phyloP scores from a whole-genome alignment of 306 rosid genomes.

The Lupinus albus region DNA sequence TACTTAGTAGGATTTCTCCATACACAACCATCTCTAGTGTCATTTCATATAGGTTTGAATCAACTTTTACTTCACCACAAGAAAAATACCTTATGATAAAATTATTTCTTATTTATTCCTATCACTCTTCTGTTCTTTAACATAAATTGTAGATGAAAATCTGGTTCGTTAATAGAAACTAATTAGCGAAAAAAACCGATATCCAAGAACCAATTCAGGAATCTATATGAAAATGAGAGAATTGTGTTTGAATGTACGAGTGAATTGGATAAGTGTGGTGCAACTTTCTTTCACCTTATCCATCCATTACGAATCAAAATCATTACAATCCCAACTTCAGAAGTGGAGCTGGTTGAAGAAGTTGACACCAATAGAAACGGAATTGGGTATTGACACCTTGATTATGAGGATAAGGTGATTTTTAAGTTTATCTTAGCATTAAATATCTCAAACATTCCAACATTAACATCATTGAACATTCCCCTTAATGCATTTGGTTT shows the following conservation, averaged over 20 bases:
- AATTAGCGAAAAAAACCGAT: too few species aligned
- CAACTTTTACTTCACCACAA: too few species aligned
- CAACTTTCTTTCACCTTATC: conserved; percentile 24
- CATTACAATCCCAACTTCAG: conserved; percentile 35
- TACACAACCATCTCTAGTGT: too few species aligned
- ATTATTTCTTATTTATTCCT: too few species aligned
- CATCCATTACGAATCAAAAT: conserved; percentile 36
- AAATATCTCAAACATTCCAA: background rate
- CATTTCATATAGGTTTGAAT: too few species aligned
- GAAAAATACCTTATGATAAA: too few species aligned
- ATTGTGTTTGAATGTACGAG: too few species aligned
- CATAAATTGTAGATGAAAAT: too few species aligned
- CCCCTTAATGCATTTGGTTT: background rate
- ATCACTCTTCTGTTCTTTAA: too few species aligned
- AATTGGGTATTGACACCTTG: conserved; percentile 22
- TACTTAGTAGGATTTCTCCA: too few species aligned
- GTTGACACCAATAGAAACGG: conserved; percentile 32
- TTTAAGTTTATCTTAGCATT: background rate
- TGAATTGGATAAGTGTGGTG: background rate
- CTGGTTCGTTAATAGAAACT: too few species aligned
- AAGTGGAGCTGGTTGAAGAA: conserved; percentile 42
- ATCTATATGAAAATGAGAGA: background rate
- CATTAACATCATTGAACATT: background rate
- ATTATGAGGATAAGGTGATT: conserved; percentile 10
- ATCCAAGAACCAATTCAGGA: too few species aligned